Base-by-base conservation (phyloP, 257 asterid genomes). In the Solanum verrucosum region DNA sequence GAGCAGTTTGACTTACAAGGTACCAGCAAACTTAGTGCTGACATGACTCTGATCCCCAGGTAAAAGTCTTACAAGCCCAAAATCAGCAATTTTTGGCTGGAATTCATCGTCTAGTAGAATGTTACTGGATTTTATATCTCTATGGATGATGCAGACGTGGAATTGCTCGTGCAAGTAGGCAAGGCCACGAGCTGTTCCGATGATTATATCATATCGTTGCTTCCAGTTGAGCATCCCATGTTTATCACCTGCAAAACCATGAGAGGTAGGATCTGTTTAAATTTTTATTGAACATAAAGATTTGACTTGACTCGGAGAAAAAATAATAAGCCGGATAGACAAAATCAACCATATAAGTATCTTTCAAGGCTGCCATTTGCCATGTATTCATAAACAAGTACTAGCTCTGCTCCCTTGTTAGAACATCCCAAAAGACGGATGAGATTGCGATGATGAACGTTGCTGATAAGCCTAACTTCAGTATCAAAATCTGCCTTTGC, bases 11-110 rank as follows among this genome's bases (percentile, higher is more conserved):
- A 89, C 98, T 89, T 91, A 95, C 98, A 96, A 88, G 86, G 99
- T 95, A 72, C 98, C 98, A 3, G 98, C 98, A 92, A 96, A 96
- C 88, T 91, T 95, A 56, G 98, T 95, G 91, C 97, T 96, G 77
- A 96, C 91, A 87, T 96, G 98, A 52, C 93, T 93, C 92, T 89
- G 93, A 87, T 94, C 92, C 90, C 91, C 97, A 0, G 99, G 99
- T 13, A 95, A 87, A 87, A 95, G 96, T 90, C 94, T 95, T 18
- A 93, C 98, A 89, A 95, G 59, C 7, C 99, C 99, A 38, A 96
- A 96, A 91, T 96, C 98, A 25, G 95, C 96, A 81, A 96, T 93
- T 82, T 95, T 95, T 63, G 95, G 92, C 83, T 91, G 95, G 67
- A 94, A 96, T 9, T 93, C 95, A 29, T 92, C 67, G 82, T 96